Evolutionary conservation across 257 asterid genomes (phyloP), one percentile per base, ranked within the genome.

Genomic region (Misopates orontium): DNA sequence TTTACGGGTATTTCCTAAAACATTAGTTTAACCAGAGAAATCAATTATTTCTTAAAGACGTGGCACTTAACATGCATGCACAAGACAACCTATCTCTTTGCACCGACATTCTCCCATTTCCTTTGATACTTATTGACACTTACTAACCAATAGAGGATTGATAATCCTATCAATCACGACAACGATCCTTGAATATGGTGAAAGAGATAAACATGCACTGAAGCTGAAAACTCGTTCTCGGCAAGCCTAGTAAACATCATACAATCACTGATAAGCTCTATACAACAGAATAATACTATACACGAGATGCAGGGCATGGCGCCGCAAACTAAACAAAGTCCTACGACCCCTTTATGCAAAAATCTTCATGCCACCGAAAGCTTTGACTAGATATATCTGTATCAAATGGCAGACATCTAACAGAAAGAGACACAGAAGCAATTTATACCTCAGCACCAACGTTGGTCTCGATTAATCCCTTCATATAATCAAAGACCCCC

Each of bases 391-490:
- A n/a, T 24, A 58, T 48, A 59, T 59, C 16, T 12, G 36, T 19
- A 16, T 31, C 62, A 56, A 16, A 56, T 3, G 44, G 11, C 15
- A 16, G 4, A 7, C 20, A 31, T 24, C 5, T 24, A 15, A 19
- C 31, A 22, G 0, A 19, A 59, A 59, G 39, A 36, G 31, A 39
- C 12, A 32, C 42, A 39, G 32, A 20, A 52, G 52, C 28, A 81
- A 48, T 40, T 42, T 73, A 74, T 73, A 83, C 96, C 98, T 86
- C 88, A 66, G 81, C 84, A 21, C 92, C 95, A 62, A 88, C 78
- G 62, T 78, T 62, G 52, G 22, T 69, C 73, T 72, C 71, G 68
- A 88, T 53, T 71, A 91, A 77, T 59, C 85, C 81, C 82, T 85
- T 95, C 53, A 91, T 69, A 64, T 86, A 87, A 73, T 80, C 90